Evolutionary conservation across 441 rosid genomes (phyloP), one percentile per base, ranked within the genome.

Genomic region (Erodium texanum): DNA sequence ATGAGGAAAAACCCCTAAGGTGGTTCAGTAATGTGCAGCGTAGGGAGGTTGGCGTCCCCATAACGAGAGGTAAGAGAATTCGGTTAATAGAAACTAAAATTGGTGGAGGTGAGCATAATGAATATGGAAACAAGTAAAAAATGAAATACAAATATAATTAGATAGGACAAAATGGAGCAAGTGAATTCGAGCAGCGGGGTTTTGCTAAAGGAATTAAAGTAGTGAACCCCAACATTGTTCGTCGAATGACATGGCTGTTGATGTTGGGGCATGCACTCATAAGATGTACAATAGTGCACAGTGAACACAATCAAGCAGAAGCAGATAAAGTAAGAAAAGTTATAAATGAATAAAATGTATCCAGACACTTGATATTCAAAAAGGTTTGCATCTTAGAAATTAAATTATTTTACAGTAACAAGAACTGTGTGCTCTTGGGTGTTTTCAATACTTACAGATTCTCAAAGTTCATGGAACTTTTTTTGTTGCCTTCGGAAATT

Each of bases 371-470:
- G 32, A 27, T 27, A 27, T 27, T 27, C 32, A 27, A 4, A 14
- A 64, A 11, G 50, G 6, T 70, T 50, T 64, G 65, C 32, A 48
- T 4, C 34, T 64, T 7, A 29, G 23, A 27, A 29, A 50, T 64
- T 20, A 22, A 27, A 36, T 43, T 61, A 69, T 62, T 36, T 59
- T 66, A 27, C 43, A 32, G 41, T 32, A 32, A 63, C 16, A 15
- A 64, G 45, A 63, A 24, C n/a, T 6, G 15, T 32, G 22, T 32
- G 32, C 10, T 9, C 3, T 29, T 65, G 23, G 9, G 23, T 54
- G 61, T 23, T 66, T 27, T 62, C 34, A 45, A 71, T 38, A 84
- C 96, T 86, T 83, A 88, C 98, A 89, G 58, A 58, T 85, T 84
- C 27, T 73, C 92, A 75, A 89, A 78, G 78, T 82, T 80, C 77